Conservation (phyloP, 371 early-diverging fungal genomes). For the Apophysomyces elegans region DNA sequence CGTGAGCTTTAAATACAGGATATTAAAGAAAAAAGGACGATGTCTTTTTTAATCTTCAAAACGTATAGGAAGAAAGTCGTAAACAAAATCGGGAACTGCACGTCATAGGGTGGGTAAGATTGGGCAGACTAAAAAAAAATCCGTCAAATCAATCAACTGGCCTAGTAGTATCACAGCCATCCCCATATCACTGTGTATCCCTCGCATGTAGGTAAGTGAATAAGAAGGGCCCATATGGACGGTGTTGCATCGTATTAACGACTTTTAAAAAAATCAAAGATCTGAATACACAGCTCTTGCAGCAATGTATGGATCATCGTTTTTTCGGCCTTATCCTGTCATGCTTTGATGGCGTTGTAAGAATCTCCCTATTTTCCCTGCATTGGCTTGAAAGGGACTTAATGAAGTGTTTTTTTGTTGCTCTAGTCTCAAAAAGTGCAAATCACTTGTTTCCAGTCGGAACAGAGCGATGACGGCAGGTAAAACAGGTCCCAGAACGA, state of each 20-base stretch:
- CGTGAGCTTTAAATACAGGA: slow-evolving; percentile 14
- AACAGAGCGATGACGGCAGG: slow-evolving; percentile 25
- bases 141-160: not conserved
- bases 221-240: too few species aligned
- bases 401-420: not conserved
- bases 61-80: slow-evolving; percentile 46
- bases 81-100: slow-evolving; percentile 47
- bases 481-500: slow-evolving; percentile 9
- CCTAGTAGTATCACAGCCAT: slow-evolving; percentile 62
- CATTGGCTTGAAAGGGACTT: not conserved
- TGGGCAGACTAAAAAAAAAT: not conserved
- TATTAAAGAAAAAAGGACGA: not conserved
- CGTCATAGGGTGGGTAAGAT: slow-evolving; percentile 75
- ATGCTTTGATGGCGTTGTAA: slow-evolving; percentile 64
- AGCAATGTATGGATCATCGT: slow-evolving; percentile 67
- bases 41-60: not conserved
- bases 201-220: slow-evolving; percentile 64
- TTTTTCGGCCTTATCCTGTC: slow-evolving; percentile 77
- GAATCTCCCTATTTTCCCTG: not conserved
- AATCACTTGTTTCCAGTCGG: slow-evolving; percentile 61
- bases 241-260: too few species aligned
- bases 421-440: slow-evolving; percentile 54
- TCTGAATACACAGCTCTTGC: slow-evolving; percentile 66
- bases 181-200: slow-evolving; percentile 82
- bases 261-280: slow-evolving; percentile 36